Percentiles rank a stretch among this genome's conserved stretches.
Conservation (phyloP, 2,329 filamentous ascomycete genomes). For the Sarocladium brachiariae region DNA sequence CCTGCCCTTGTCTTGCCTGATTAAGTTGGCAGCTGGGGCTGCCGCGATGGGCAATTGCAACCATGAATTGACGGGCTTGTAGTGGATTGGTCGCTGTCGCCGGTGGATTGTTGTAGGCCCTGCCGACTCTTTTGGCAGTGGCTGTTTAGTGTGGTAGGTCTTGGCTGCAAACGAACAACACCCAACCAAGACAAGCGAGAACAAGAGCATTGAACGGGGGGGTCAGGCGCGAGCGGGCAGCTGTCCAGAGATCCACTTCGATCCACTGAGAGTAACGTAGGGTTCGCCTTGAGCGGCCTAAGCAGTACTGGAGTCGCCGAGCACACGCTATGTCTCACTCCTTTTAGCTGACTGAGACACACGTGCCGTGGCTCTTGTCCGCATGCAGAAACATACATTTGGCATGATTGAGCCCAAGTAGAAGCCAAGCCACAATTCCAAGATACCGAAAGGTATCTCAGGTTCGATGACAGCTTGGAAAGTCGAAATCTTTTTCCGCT, state of each 20-base stretch:
- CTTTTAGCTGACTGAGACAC: slow-evolving; percentile 5
- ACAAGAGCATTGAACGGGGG: not conserved
- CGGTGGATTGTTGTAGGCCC: too few relatives aligned
- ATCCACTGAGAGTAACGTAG: too few relatives aligned
- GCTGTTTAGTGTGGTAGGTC: too few relatives aligned
- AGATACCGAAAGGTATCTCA: too few relatives aligned
- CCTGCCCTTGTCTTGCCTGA: not conserved
- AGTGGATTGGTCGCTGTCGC: not conserved
- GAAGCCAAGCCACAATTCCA: too few relatives aligned
- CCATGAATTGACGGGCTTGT: not conserved
- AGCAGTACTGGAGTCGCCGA: not conserved
- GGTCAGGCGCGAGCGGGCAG: not conserved
- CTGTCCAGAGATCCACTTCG: not conserved
- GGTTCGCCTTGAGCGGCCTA: too few relatives aligned
- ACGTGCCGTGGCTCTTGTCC: not conserved
- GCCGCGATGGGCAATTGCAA: not conserved
- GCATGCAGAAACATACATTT: not conserved
- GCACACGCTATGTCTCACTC: not conserved
- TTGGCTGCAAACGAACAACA: slow-evolving; percentile 2
- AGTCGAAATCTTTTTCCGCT: too few relatives aligned
- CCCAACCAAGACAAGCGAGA: not conserved
- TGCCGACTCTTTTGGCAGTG: not conserved
- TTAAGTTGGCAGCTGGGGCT: not conserved
- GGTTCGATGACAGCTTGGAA: too few relatives aligned
- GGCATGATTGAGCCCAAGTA: not conserved